Conservation (phyloP, 139 green algal genomes). For the Chlorella vulgaris region DNA sequence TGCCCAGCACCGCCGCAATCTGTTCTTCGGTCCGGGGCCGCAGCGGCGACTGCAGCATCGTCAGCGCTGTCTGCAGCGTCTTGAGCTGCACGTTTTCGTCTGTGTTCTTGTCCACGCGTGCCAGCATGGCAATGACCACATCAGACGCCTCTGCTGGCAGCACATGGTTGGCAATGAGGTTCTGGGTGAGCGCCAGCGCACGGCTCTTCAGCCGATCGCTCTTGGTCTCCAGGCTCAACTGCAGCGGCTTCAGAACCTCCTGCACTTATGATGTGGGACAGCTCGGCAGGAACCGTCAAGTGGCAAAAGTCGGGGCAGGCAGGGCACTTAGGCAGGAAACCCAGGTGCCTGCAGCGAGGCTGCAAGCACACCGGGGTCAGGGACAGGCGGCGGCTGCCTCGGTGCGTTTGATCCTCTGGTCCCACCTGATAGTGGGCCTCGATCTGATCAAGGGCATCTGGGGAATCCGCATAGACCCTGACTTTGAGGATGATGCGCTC, state of each 20-base stretch:
- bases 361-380: too few relatives aligned
- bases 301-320: background rate
- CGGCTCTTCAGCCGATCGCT: conserved; percentile 67
- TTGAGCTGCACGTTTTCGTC: conserved; percentile 88
- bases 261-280: conserved; percentile 34
- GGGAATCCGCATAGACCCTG: conserved; percentile 37
- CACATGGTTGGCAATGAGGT: conserved; percentile 80
- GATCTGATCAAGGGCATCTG: conserved; percentile 46
- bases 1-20: conserved; percentile 63
- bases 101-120: conserved; percentile 60
- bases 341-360: background rate
- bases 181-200: conserved; percentile 77
- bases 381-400: too few relatives aligned
- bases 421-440: conserved; percentile 44
- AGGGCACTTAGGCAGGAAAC: background rate
- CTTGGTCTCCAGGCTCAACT: conserved; percentile 77
- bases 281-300: background rate
- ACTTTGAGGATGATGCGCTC: conserved; percentile 71
- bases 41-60: conserved; percentile 76
- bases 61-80: conserved; percentile 81
- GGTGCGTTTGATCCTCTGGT: too few relatives aligned
- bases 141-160: conserved; percentile 54
- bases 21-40: conserved; percentile 61
- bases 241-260: conserved; percentile 84
- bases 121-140: conserved; percentile 34